Conservation (phyloP, 208 protist genomes). For the Trypanosoma caninum region DNA sequence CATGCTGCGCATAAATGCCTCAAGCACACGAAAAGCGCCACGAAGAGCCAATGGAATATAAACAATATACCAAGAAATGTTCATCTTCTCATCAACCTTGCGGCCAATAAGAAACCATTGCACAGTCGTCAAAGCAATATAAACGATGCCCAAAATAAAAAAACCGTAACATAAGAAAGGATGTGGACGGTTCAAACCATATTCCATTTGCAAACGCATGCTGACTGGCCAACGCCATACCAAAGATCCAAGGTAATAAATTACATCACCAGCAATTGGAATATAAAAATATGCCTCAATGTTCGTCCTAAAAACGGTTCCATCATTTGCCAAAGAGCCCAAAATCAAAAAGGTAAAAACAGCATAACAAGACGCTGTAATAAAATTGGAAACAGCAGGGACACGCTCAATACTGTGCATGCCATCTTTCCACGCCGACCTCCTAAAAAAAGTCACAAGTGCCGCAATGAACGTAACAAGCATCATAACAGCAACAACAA, state of each 20-base stretch:
- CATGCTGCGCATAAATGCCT: slow-evolving; percentile 71
- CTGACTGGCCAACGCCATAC: slow-evolving; percentile 81
- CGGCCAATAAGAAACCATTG: slow-evolving; percentile 77
- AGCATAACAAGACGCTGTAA: slow-evolving; percentile 58
- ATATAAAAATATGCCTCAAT: slow-evolving; percentile 57
- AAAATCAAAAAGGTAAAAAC: slow-evolving; percentile 49
- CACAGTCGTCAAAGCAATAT: slow-evolving; percentile 59
- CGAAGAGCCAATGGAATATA: slow-evolving; percentile 73
- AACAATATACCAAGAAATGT: slow-evolving; percentile 69
- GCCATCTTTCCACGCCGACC: slow-evolving; percentile 49
- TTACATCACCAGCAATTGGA: slow-evolving; percentile 67
- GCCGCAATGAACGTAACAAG: slow-evolving; percentile 49
- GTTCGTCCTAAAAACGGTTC: slow-evolving; percentile 24
- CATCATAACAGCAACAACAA: slow-evolving; percentile 40
- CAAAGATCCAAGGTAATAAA: slow-evolving; percentile 83
- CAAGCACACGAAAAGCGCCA: slow-evolving; percentile 57
- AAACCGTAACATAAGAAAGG: slow-evolving; percentile 65
- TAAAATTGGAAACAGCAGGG: slow-evolving; percentile 71
- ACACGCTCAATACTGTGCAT: slow-evolving; percentile 59
- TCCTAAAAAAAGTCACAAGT: slow-evolving; percentile 46
- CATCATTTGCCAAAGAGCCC: slow-evolving; percentile 29
- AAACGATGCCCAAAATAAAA: slow-evolving; percentile 59
- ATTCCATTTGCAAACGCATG: slow-evolving; percentile 69
- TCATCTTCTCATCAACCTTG: slow-evolving; percentile 55
- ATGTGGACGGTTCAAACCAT: slow-evolving; percentile 51